Conservation (phyloP, 2,329 filamentous ascomycete genomes). For the Canariomyces notabilis region DNA sequence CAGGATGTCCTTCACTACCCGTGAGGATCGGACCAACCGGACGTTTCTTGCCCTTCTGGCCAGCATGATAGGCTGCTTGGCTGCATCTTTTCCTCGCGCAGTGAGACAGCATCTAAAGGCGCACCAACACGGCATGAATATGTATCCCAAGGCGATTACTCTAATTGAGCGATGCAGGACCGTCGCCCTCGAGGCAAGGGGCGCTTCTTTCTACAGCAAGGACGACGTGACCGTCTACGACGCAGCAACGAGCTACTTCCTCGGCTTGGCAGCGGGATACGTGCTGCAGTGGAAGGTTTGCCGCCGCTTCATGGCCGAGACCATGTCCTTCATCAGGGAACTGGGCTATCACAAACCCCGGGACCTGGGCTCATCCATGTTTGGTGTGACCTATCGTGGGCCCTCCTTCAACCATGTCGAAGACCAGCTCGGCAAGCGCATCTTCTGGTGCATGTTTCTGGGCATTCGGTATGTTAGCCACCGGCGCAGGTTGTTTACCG, state of each 20-base stretch:
- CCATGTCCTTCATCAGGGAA: slow-evolving; percentile 62
- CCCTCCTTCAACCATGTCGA: slow-evolving; percentile 62
- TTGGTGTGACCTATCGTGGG: slow-evolving; percentile 25
- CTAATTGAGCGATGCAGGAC: slow-evolving; percentile 67
- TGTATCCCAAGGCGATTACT: slow-evolving; percentile 64
- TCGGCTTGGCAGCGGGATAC: slow-evolving; percentile 62
- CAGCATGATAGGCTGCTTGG: slow-evolving; percentile 69
- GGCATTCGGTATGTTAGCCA: slow-evolving; percentile 60
- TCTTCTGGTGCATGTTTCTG: slow-evolving; percentile 81
- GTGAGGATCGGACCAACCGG: slow-evolving; percentile 61
- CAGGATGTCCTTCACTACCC: slow-evolving; percentile 59
- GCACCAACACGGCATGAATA: slow-evolving; percentile 53
- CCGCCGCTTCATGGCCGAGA: slow-evolving; percentile 68
- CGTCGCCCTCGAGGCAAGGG: slow-evolving; percentile 63
- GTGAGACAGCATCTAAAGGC: slow-evolving; percentile 64
- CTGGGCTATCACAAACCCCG: slow-evolving; percentile 58
- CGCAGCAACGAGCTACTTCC: slow-evolving; percentile 70
- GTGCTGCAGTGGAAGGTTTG: slow-evolving; percentile 63
- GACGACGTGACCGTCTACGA: slow-evolving; percentile 47
- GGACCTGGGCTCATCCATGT: slow-evolving; percentile 30
- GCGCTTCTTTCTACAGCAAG: slow-evolving; percentile 46
- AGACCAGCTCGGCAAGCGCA: slow-evolving; percentile 67
- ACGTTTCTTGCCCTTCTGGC: slow-evolving; percentile 66
- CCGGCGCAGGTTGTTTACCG: too few species aligned
- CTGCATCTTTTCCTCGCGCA: slow-evolving; percentile 70